Evolutionary conservation across 495 filamentous ascomycete genomes (phyloP), one percentile per base, ranked within the genome.

Genomic region (Hypoxylon intermedium): DNA sequence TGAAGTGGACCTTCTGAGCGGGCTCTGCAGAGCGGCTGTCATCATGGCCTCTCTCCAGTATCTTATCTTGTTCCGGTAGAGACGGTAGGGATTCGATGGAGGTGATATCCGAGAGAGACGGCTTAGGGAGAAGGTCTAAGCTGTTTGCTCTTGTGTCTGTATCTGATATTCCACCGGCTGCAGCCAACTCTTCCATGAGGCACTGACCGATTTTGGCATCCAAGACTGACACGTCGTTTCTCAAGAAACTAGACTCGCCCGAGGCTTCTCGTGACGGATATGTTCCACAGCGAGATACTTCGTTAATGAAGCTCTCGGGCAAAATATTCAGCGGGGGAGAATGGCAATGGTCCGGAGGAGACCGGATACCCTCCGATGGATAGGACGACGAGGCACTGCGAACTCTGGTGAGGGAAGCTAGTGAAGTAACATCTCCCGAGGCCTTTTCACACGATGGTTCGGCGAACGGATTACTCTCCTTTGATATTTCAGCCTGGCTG

Each of bases 331-430:
- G 9, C 31, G 51, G 51, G n/a, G 68, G 65, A 1, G 68, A 68
- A 44, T 12, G 16, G 24, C 42, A 31, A 45, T 41, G 30, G 2
- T 53, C 40, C 1, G 46, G 30, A 7, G 65, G 53, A 28, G 68
- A 68, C 36, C 63, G 68, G 6, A 71, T 61, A n/a, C 68, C 68
- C 53, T 71, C 66, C n/a, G 65, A 64, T 20, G 68, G 68, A 30
- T 71, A 71, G 7, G 62, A 71, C 26, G 68, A 71, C 12, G 68
- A 69, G 6, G 44, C 18, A 9, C 65, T 68, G 15, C 53, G 56
- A 9, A 53, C 28, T 46, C 56, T 55, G 28, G 44, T 50, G n/a
- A 52, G 15, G 1, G 44, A 18, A 0, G 3, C 3, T 7, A 49
- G 43, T 18, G 52, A 49, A 5, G 30, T 43, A 1, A 33, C 12